Percentiles rank a stretch among this genome's conserved stretches.
Conservation (phyloP, 1,139 yeast genomes). For the Pichia sp. region DNA sequence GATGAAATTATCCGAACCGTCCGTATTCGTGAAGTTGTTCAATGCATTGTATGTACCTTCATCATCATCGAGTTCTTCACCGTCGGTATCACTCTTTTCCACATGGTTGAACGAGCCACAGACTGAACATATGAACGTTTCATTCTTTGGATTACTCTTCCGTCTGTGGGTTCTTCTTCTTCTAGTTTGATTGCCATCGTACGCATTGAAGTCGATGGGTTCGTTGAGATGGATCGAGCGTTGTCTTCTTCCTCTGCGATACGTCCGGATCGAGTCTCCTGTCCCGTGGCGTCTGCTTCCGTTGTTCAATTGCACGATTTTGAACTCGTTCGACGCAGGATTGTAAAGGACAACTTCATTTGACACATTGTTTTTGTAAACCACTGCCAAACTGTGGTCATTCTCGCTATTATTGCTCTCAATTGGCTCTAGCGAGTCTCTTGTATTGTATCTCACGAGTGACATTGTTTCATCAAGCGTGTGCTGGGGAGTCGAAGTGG, state of each 20-base stretch:
- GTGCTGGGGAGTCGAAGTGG: no score
- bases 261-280: no score
- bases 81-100: not conserved
- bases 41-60: not conserved
- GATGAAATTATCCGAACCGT: conserved; percentile 16
- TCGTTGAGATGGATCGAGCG: not conserved
- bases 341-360: conserved; percentile 15
- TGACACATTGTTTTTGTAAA: conserved; percentile 10
- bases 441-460: conserved; percentile 12
- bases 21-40: conserved; percentile 11
- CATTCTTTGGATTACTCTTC: not conserved
- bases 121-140: conserved; percentile 4
- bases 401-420: not conserved
- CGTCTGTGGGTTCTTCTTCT: no score
- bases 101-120: conserved; percentile 10
- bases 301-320: conserved; percentile 5
- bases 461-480: conserved; percentile 9
- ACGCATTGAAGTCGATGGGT: not conserved
- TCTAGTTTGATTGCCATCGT: not conserved
- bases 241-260: no score
- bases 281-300: not conserved
- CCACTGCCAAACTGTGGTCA: conserved; percentile 6
- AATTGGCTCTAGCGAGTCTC: conserved; percentile 1
- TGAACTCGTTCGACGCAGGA: conserved; percentile 9
- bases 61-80: not conserved